Evolutionary conservation across 2,329 filamentous ascomycete genomes (phyloP).

Genomic region (Sphaceloma murrayae): DNA sequence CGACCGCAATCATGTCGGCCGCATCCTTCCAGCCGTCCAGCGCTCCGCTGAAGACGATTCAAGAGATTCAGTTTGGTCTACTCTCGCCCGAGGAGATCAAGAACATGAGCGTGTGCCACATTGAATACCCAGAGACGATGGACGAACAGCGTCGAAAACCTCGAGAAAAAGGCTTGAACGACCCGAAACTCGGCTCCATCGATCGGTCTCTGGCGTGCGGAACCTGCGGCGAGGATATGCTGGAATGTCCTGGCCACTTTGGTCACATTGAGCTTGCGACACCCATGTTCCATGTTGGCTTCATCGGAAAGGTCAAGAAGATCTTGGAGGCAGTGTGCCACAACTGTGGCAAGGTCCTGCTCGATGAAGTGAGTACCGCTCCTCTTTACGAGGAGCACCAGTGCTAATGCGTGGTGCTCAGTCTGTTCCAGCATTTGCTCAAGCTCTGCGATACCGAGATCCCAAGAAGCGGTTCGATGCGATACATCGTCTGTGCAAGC

Average conservation of each 20-base stretch:
- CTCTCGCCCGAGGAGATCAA: constrained; percentile 98
- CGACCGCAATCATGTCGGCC: constrained; percentile 68
- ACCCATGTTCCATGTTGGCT: constrained; percentile 88
- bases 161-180: constrained; percentile 84
- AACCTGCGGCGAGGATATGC: constrained; percentile 91
- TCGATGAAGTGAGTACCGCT: constrained; percentile 89
- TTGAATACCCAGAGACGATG: constrained; percentile 99
- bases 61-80: constrained; percentile 98
- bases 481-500: constrained; percentile 87
- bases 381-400: constrained; percentile 26
- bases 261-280: constrained; percentile 96
- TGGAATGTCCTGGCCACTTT: constrained; percentile 94
- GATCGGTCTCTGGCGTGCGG: constrained; percentile 92
- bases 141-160: constrained; percentile 88
- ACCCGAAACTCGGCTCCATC: constrained; percentile 91
- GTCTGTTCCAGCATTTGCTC: constrained; percentile 74
- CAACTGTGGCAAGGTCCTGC: constrained; percentile 95
- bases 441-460: constrained; percentile 76
- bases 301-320: constrained; percentile 99
- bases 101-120: constrained; percentile 92
- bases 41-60: constrained; percentile 91
- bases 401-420: constrained; percentile 35
- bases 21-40: constrained; percentile 87
- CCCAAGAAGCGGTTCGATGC: constrained; percentile 89
- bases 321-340: constrained; percentile 97